Conservation (phyloP, 352 stramenopile genomes). For the Stephanocyclus meneghinianus region DNA sequence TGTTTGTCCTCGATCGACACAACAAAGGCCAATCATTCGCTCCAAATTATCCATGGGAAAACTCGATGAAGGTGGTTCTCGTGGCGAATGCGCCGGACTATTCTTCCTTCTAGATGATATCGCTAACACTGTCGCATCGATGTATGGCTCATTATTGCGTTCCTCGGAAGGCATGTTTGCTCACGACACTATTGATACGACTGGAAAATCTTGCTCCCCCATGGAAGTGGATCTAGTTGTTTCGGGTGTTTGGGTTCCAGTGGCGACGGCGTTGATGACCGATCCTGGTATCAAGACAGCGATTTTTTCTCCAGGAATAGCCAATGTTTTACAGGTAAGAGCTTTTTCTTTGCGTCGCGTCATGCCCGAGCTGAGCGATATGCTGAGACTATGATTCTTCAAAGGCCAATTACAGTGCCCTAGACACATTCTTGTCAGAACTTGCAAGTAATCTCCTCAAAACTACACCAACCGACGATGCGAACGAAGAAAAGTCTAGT, state of each 20-base stretch:
- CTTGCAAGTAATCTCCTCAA: constrained; percentile 59
- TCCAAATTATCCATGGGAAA: constrained; percentile 79
- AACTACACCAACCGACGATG: not conserved
- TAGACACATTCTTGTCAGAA: constrained; percentile 76
- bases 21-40: constrained; percentile 73
- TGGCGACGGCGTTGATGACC: constrained; percentile 78
- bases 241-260: constrained; percentile 78
- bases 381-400: not conserved
- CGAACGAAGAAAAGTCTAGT: constrained; percentile 9
- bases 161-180: constrained; percentile 75
- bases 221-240: constrained; percentile 80
- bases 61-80: constrained; percentile 75
- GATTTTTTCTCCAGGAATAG: constrained; percentile 82
- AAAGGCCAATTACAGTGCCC: constrained; percentile 69
- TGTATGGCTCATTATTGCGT: constrained; percentile 69
- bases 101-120: constrained; percentile 76
- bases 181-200: not conserved
- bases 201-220: not conserved
- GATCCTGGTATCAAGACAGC: constrained; percentile 81
- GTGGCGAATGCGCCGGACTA: constrained; percentile 78
- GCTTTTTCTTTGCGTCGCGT: not conserved
- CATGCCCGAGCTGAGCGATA: not conserved
- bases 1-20: not conserved
- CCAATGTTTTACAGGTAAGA: constrained; percentile 68
- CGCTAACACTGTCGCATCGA: constrained; percentile 50